These are phyloP conservation scores for Prunus mongolica DNA, from an alignment of 306 rosid genomes.

Conservation along the genomic window DNA sequence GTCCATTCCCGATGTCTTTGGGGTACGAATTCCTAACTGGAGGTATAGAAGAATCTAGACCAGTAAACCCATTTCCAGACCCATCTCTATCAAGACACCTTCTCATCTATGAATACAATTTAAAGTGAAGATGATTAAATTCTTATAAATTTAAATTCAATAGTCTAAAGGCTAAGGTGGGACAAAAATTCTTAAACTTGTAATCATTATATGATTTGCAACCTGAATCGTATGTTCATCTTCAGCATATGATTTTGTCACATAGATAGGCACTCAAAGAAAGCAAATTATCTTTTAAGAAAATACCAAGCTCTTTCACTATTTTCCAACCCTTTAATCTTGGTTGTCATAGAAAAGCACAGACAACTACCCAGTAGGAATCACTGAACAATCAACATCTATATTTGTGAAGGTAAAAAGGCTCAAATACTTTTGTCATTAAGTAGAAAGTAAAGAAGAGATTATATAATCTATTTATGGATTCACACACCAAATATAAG, in stretches of 20 bases:
- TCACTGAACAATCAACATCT: neutral
- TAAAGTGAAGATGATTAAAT: constrained; percentile 11
- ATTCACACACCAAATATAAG: constrained; percentile 4
- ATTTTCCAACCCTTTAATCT: constrained; percentile 10
- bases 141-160: constrained; percentile 7
- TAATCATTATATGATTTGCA: constrained; percentile 7
- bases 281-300: neutral
- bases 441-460: constrained; percentile 2
- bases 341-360: constrained; percentile 1
- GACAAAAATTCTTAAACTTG: constrained; percentile 16
- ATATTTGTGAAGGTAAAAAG: neutral
- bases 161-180: constrained; percentile 11
- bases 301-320: neutral
- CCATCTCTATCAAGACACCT: constrained; percentile 61
- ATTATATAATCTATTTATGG: constrained; percentile 4
- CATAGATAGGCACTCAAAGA: neutral
- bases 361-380: neutral
- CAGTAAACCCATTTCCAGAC: constrained; percentile 49
- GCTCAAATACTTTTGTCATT: neutral
- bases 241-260: constrained; percentile 3
- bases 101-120: constrained; percentile 59
- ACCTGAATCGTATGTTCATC: constrained; percentile 3
- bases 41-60: constrained; percentile 60
- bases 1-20: constrained; percentile 60
- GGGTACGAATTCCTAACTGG: constrained; percentile 60